Conservation (phyloP, 164 flowering plant species). For the Liriodendron chinense region DNA sequence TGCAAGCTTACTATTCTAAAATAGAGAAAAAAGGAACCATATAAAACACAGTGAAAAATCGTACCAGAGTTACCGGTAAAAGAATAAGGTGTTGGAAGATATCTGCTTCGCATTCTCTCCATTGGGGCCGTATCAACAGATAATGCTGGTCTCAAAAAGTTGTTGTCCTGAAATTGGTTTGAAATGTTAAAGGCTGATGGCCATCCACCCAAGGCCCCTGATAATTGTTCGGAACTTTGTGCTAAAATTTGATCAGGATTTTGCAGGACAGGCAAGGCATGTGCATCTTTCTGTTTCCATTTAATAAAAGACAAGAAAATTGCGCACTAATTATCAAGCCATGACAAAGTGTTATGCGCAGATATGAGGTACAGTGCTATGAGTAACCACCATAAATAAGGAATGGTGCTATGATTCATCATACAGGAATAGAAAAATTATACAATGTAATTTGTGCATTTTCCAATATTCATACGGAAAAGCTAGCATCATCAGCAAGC, state of each 20-base stretch:
- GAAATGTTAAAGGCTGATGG: conserved; percentile 29
- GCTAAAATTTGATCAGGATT: conserved; percentile 39
- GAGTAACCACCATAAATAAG: too few relatives aligned
- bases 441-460: too few relatives aligned
- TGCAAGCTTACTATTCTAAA: too few relatives aligned
- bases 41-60: neutral
- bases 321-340: neutral
- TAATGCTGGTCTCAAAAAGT: conserved; percentile 25
- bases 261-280: conserved; percentile 14
- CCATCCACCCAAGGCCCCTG: conserved; percentile 30
- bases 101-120: conserved; percentile 38
- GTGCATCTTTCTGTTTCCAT: conserved; percentile 30
- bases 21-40: neutral
- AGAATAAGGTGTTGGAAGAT: conserved; percentile 41
- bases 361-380: too few relatives aligned
- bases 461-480: too few relatives aligned
- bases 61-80: conserved; percentile 56
- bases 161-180: conserved; percentile 32
- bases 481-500: too few relatives aligned
- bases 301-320: neutral
- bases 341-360: too few relatives aligned
- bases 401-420: too few relatives aligned
- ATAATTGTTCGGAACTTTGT: conserved; percentile 36
- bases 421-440: too few relatives aligned
- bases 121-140: conserved; percentile 30